Evolutionary conservation across 2,329 filamentous ascomycete genomes (phyloP).

Genomic region (Lizonia empirigonia): DNA sequence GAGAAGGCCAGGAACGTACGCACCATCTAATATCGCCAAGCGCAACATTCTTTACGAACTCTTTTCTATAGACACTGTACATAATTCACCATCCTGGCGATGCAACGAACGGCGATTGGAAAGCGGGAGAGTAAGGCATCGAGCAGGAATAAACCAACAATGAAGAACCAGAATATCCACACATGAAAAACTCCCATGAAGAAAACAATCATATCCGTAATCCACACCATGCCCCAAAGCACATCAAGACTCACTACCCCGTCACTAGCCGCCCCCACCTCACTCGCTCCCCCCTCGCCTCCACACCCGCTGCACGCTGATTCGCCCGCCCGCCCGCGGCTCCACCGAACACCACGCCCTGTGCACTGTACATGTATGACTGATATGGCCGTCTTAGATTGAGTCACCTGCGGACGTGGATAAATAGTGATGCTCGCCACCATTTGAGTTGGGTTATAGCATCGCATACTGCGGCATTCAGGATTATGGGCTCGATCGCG

Average conservation of each 20-base stretch:
- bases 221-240: no score
- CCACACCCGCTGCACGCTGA: neutral
- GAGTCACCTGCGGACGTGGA: slow-evolving; percentile 1
- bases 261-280: neutral
- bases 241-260: neutral
- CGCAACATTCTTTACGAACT: slow-evolving; percentile 5
- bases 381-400: neutral
- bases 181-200: neutral
- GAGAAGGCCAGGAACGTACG: slow-evolving; percentile 42
- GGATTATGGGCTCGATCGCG: slow-evolving; percentile 1
- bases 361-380: slow-evolving; percentile 13
- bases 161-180: neutral
- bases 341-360: slow-evolving; percentile 9
- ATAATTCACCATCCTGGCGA: slow-evolving; percentile 26
- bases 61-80: slow-evolving; percentile 23
- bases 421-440: neutral
- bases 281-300: no score
- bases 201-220: neutral
- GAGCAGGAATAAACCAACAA: neutral
- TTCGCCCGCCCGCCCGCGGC: neutral
- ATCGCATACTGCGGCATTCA: neutral
- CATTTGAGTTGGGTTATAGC: neutral
- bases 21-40: slow-evolving; percentile 37
- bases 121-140: neutral
- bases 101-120: neutral